Percentiles rank a stretch among this genome's conserved stretches.
Conservation (phyloP, 495 filamentous ascomycete species). For the Opeltia flavorubescens region DNA sequence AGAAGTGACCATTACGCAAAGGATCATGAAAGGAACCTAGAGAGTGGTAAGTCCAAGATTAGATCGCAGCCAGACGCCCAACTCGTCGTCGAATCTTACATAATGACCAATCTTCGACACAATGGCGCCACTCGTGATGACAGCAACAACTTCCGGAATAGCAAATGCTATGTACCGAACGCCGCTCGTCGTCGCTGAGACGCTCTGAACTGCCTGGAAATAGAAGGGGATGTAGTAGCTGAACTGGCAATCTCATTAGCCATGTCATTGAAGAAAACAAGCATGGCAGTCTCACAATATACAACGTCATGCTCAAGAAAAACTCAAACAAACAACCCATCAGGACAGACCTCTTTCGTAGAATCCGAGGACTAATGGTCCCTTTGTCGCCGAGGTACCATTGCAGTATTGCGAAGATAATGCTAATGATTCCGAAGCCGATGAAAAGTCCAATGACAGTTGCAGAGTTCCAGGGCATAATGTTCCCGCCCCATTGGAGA, state of each 20-base stretch:
- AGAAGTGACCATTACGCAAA: background rate
- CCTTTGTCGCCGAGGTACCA: slow-evolving; percentile 6
- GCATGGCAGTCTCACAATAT: background rate
- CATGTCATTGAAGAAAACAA: background rate
- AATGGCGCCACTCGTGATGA: background rate
- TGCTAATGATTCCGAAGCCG: slow-evolving; percentile 18
- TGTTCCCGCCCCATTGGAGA: slow-evolving; percentile 28
- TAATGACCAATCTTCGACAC: background rate
- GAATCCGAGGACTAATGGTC: background rate
- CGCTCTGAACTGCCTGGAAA: background rate
- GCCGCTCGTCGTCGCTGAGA: background rate
- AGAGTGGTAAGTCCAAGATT: background rate
- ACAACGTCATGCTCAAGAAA: background rate
- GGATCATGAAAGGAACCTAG: background rate
- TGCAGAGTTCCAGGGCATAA: slow-evolving; percentile 19
- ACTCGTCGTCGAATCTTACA: background rate
- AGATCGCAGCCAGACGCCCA: background rate
- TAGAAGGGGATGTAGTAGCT: background rate
- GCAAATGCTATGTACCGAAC: background rate
- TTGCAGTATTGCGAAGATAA: slow-evolving; percentile 20
- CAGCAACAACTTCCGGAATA: background rate
- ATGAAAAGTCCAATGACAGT: slow-evolving; percentile 20
- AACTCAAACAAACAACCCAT: background rate
- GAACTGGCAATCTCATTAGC: background rate
- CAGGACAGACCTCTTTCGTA: background rate